phyloP scores from a whole-genome alignment of 371 early-diverging fungal genomes.

The Mucor sp. region DNA sequence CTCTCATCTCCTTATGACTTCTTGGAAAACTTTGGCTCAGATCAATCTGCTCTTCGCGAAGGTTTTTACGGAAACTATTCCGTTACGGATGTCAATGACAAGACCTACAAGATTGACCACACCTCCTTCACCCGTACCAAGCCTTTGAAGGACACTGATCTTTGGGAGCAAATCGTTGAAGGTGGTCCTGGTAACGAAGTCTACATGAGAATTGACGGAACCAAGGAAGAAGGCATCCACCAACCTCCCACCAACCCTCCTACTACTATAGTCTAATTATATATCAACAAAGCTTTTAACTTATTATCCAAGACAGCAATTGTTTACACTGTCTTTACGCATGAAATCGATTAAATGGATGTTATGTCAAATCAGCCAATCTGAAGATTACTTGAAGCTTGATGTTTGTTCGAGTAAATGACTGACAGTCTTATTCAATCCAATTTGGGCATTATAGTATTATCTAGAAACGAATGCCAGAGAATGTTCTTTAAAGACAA shows the following conservation, averaged over 20 bases:
- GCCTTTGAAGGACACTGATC: background rate
- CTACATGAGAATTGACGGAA: conserved; percentile 17
- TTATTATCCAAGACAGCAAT: too few relatives aligned
- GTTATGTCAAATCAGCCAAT: too few relatives aligned
- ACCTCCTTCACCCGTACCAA: conserved; percentile 1
- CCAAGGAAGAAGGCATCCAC: conserved; percentile 2
- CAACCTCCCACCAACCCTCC: conserved; percentile 1
- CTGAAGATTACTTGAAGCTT: too few relatives aligned
- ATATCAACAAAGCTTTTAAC: too few relatives aligned
- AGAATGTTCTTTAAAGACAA: too few relatives aligned
- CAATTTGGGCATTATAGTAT: too few relatives aligned
- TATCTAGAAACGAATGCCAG: too few relatives aligned
- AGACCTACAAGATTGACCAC: background rate
- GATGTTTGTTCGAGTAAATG: too few relatives aligned
- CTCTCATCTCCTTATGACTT: conserved; percentile 14
- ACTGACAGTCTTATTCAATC: too few relatives aligned
- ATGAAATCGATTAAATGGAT: too few relatives aligned
- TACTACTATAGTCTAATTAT: background rate
- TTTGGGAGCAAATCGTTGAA: background rate
- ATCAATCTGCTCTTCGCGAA: conserved; percentile 4
- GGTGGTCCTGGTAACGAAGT: background rate
- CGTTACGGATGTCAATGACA: background rate
- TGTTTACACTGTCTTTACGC: too few relatives aligned
- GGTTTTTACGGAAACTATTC: conserved; percentile 17
- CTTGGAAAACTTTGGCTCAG: conserved; percentile 17